Evolutionary conservation across 176 grass and related monocot genomes (phyloP), one percentile per base, ranked within the genome.

Genomic region (Typha latifolia): DNA sequence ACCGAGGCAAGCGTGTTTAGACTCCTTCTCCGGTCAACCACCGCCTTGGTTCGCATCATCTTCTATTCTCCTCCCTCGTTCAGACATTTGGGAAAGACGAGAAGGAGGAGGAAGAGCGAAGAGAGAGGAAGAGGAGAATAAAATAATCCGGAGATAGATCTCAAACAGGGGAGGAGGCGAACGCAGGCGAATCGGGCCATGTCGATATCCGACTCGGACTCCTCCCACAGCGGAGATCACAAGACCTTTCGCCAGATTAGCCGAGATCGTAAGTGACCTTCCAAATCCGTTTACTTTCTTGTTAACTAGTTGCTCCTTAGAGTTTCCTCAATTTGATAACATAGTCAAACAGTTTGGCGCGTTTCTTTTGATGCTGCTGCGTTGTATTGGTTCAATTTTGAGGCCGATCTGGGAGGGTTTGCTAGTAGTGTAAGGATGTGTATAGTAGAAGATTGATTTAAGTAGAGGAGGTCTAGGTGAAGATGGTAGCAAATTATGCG

Each of bases 181-280:
- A 22, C 34, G 48, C 47, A 12, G 6, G 66, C 48, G 53, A 71
- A 70, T 47, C 32, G 72, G n/a, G 72, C 29, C 77, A 96, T 96
- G 92, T 96, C 80, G 66, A 70, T 89, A 18, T 73, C 81, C 57
- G 92, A 91, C 62, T 96, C 92, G 77, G 88, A 86, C 32, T 66
- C 75, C 67, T 90, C 92, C 43, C 82, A 89, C 52, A 69, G 72
- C 49, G 85, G 82, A 43, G 85, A 96, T 63, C 69, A 66, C 43
- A 71, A 78, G 66, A 86, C 70, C 69, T 96, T 96, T 61, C 85
- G 85, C 56, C 85, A 91, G 75, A 91, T 96, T 77, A 91, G 73
- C 9, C 72, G 85, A 74, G 88, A 96, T 32, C 85, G 85, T 96
- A 89, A 81, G 80, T 62, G 53, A 47, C 62, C 21, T 79, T 52